These are phyloP conservation scores for Claviceps sp. DNA, from an alignment of 2,329 filamentous ascomycete genomes.

Conservation along the genomic window DNA sequence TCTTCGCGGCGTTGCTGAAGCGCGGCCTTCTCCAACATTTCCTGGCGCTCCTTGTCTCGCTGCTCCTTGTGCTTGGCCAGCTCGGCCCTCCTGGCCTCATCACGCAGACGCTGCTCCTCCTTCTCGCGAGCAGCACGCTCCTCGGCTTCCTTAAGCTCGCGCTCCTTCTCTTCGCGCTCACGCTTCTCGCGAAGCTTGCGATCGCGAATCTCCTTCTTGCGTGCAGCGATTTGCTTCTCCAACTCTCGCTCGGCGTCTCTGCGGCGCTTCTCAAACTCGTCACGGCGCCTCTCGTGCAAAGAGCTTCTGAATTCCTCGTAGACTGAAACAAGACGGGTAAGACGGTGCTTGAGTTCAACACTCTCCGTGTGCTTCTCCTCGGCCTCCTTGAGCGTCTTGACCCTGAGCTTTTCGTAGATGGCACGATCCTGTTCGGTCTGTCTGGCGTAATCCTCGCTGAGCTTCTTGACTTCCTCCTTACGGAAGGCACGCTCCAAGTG, in stretches of 20 bases:
- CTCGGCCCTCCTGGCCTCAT: constrained; percentile 66
- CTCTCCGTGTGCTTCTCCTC: constrained; percentile 85
- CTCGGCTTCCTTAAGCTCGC: constrained; percentile 66
- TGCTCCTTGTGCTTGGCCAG: constrained; percentile 54
- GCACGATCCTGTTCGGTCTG: constrained; percentile 69
- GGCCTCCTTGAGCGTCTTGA: constrained; percentile 64
- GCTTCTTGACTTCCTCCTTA: constrained; percentile 88
- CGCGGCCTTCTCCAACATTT: constrained; percentile 49
- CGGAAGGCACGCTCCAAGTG: constrained; percentile 95
- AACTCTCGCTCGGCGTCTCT: constrained; percentile 86
- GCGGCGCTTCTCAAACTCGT: constrained; percentile 91
- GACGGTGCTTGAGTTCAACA: constrained; percentile 84
- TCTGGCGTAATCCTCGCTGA: constrained; percentile 69
- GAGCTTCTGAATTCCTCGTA: constrained; percentile 77
- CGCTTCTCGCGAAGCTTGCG: constrained; percentile 68
- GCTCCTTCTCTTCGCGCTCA: constrained; percentile 75
- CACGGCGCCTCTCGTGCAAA: constrained; percentile 74
- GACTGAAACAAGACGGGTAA: constrained; percentile 67
- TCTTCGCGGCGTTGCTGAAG: constrained; percentile 74
- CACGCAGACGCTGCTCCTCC: constrained; percentile 66
- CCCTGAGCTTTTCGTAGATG: constrained; percentile 68
- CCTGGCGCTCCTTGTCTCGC: constrained; percentile 54
- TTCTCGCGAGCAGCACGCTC: constrained; percentile 71
- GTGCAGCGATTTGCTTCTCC: constrained; percentile 76
- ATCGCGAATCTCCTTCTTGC: constrained; percentile 81